These are phyloP conservation scores for Trichoderma asperellum DNA, from an alignment of 2,329 filamentous ascomycete genomes.

Conservation along the genomic window DNA sequence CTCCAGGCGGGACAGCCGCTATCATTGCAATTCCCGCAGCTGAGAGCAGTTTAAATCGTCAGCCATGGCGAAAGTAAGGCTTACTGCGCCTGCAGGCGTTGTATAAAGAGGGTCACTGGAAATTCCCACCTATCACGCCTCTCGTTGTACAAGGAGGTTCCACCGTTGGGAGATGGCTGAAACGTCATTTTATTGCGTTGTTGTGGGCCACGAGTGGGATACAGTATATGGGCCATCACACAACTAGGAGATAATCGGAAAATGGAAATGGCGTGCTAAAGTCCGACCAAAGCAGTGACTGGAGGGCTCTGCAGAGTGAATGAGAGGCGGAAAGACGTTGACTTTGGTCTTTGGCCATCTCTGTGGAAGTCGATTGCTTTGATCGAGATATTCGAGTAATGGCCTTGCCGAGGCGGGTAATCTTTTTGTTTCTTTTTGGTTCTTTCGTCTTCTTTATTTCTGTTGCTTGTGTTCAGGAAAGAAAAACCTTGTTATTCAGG, in stretches of 20 bases:
- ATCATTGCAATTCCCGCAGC: no score
- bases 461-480: no score
- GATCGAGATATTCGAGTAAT: slow-evolving; percentile 38
- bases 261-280: slow-evolving; percentile 13
- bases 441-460: no score
- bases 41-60: no score
- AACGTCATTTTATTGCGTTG: slow-evolving; percentile 41
- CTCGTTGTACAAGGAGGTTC: slow-evolving; percentile 44
- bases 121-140: no score
- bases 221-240: slow-evolving; percentile 44
- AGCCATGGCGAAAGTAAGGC: no score
- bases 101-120: no score
- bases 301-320: slow-evolving; percentile 39
- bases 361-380: slow-evolving; percentile 39
- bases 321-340: slow-evolving; percentile 41
- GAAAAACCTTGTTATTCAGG: background rate
- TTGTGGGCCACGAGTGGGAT: slow-evolving; percentile 40
- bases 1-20: no score
- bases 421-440: background rate
- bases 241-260: no score
- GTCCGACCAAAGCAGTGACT: slow-evolving; percentile 47
- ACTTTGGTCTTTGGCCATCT: slow-evolving; percentile 41
- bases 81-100: no score
- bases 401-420: slow-evolving; percentile 42
- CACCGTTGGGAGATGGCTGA: slow-evolving; percentile 39